Evolutionary conservation across 495 filamentous ascomycete species (phyloP).

Genomic region (Xylaria flabelliformis): DNA sequence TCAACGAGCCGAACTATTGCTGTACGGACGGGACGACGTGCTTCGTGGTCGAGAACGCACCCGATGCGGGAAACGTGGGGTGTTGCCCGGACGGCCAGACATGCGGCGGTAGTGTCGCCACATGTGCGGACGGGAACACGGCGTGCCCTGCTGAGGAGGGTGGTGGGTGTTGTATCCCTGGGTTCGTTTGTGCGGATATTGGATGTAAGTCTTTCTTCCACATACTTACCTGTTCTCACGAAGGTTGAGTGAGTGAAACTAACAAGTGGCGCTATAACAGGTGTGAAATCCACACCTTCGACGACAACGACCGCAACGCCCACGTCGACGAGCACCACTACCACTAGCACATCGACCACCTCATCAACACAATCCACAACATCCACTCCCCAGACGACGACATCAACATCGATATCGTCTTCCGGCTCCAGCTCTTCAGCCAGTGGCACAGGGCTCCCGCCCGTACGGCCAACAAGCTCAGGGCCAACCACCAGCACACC

Average conservation of each 20-base stretch:
- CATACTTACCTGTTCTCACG: not conserved
- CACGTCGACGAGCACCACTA: constrained; percentile 17
- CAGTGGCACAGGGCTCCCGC: constrained; percentile 39
- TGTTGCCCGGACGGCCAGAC: constrained; percentile 78
- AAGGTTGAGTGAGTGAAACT: not conserved
- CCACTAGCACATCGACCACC: constrained; percentile 28
- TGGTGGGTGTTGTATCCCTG: constrained; percentile 87
- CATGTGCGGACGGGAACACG: constrained; percentile 69
- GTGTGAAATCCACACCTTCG: constrained; percentile 49
- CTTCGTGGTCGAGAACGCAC: constrained; percentile 58
- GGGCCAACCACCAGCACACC: constrained; percentile 27
- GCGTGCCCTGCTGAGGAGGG: constrained; percentile 72
- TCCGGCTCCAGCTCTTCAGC: constrained; percentile 41
- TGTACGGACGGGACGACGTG: constrained; percentile 73
- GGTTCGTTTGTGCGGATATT: constrained; percentile 75
- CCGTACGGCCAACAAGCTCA: constrained; percentile 49
- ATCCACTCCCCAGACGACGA: constrained; percentile 43
- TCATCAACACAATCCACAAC: constrained; percentile 45
- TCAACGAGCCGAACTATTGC: constrained; percentile 78
- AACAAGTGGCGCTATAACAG: constrained; percentile 28
- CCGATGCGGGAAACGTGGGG: constrained; percentile 80
- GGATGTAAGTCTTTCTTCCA: constrained; percentile 69
- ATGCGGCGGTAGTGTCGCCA: constrained; percentile 69
- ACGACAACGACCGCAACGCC: constrained; percentile 49
- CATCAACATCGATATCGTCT: constrained; percentile 39